These are phyloP conservation scores for Novymonas esmeraldas DNA, from an alignment of 208 protist genomes.

Conservation along the genomic window DNA sequence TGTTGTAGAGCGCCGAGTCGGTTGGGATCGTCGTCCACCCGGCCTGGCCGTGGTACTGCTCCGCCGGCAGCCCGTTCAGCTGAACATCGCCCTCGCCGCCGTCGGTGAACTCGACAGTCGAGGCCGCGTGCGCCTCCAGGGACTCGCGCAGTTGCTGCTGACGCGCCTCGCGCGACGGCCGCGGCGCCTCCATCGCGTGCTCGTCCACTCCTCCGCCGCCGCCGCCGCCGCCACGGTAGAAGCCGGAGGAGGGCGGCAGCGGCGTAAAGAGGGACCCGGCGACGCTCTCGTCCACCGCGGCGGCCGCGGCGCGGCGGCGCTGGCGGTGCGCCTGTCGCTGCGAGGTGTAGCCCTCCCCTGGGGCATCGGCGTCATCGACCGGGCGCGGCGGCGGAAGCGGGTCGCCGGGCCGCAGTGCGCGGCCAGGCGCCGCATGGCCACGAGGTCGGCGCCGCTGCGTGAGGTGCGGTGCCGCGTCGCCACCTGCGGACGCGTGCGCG, in stretches of 20 bases:
- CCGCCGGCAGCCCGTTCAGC: conserved; percentile 56
- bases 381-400: conserved; percentile 11
- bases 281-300: background rate
- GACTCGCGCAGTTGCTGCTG: conserved; percentile 52
- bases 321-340: conserved; percentile 32
- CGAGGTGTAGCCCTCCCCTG: conserved; percentile 21
- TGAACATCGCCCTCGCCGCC: conserved; percentile 84
- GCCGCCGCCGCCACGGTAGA: conserved; percentile 76
- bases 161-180: conserved; percentile 47
- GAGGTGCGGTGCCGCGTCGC: background rate
- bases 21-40: conserved; percentile 80
- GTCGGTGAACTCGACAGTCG: conserved; percentile 78
- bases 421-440: conserved; percentile 1
- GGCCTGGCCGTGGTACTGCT: conserved; percentile 73
- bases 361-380: background rate
- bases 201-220: no score
- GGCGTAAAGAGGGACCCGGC: conserved; percentile 70
- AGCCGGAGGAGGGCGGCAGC: conserved; percentile 56
- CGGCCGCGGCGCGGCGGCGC: background rate
- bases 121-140: conserved; percentile 61
- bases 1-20: conserved; percentile 80
- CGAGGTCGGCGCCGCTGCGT: background rate
- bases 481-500: background rate
- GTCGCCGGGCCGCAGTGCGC: conserved; percentile 16
- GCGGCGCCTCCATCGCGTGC: conserved; percentile 40